Evolutionary conservation across 768 basidiomycete species (phyloP), one percentile per base, ranked within the genome.

Genomic region (Leccinellum rugosiceps): DNA sequence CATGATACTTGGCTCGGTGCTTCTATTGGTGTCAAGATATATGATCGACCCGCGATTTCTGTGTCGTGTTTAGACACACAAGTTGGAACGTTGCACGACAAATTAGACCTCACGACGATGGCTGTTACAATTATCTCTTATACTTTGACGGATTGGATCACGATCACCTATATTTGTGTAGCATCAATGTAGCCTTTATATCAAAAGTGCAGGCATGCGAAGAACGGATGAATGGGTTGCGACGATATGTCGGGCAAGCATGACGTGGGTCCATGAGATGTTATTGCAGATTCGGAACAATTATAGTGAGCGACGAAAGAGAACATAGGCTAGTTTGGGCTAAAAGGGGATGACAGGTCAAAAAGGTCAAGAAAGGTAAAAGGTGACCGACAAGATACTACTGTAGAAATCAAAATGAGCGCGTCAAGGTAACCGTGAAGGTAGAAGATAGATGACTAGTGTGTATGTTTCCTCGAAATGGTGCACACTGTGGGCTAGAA

Each of bases 1-100:
- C 21, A 73, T 86, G 56, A 71, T 88, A 54, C 68, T 78, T 26
- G 87, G 88, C 9, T 86, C 87, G 4, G 56, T 81, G 25, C 75
- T 86, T 61, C 75, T 88, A 54, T 67, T 86, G 10, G 71, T 73
- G 32, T 78, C 84, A 19, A 81, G 75, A 65, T 57, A 84, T 28
- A 74, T 69, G 53, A 75, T 84, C 44, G 70, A 83, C 60, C 63
- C 67, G 25, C 68, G 71, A 11, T 49, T 84, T 43, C 62, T 80
- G 13, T 78, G 76, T 45, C 75, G 75, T 34, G 81, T 85, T 28
- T 86, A 75, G 65, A 34, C 28, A 13, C 25, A 52, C 6, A 17
- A 17, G 6, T 13, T 15, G 34, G 17, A 26, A 34, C 26, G 28
- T 34, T 15, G 48, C 8, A 53, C 14, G 15, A 31, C 38, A 48